These are phyloP conservation scores for Penicillium canescens DNA, from an alignment of 495 filamentous ascomycete species.

Conservation along the genomic window DNA sequence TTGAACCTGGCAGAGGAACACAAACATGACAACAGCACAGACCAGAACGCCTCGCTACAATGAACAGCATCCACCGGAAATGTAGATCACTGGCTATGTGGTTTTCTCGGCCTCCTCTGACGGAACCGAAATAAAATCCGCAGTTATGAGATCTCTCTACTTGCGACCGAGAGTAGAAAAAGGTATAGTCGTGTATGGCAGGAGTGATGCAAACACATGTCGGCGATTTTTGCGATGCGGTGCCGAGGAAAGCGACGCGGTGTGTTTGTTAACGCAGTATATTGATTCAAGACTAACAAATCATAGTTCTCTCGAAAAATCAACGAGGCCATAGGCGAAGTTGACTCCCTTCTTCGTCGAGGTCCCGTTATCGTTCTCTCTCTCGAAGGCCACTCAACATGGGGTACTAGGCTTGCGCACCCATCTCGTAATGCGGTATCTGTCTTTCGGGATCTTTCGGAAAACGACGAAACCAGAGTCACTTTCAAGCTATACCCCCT, in stretches of 20 bases:
- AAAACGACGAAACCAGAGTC: conserved; percentile 1
- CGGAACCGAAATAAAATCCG: background rate
- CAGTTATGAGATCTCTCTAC: background rate
- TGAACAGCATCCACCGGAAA: background rate
- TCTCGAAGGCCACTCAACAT: background rate
- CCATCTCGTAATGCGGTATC: conserved; percentile 3
- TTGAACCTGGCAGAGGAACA: background rate
- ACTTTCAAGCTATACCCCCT: conserved; percentile 1
- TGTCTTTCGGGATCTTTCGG: conserved; percentile 6
- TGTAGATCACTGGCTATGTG: conserved; percentile 2
- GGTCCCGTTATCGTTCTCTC: conserved; percentile 1
- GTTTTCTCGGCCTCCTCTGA: conserved; percentile 1
- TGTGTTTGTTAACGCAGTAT: conserved; percentile 1
- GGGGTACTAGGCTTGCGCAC: conserved; percentile 2
- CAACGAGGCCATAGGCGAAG: background rate
- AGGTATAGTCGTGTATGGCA: background rate
- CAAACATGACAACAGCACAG: conserved; percentile 1
- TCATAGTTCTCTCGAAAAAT: conserved; percentile 1
- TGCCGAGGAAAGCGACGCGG: background rate
- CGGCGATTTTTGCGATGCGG: background rate
- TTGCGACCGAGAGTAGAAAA: background rate
- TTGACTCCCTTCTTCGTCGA: background rate
- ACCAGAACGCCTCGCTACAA: background rate
- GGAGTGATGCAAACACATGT: background rate
- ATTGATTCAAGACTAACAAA: conserved; percentile 1